Base-by-base conservation (phyloP, 1,284 basidiomycete species). In the Pholiota adiposa region DNA sequence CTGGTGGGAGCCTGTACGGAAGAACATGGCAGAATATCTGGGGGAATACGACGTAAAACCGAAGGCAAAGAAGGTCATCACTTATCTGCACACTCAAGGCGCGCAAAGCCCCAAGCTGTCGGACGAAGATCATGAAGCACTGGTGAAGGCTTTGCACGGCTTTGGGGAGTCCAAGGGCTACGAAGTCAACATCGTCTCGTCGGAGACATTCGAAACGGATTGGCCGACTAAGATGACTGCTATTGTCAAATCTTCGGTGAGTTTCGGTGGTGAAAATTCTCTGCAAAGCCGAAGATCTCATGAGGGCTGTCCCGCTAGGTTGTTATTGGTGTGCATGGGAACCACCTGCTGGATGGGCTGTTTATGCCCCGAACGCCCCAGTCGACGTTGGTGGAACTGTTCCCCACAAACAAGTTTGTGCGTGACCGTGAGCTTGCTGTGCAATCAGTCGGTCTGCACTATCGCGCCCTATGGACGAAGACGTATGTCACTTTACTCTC, bases 341-440 rank as follows among this genome's bases (percentile, higher is more conserved):
- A 82, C 55, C 88, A 92, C 54, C 80, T 95, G 44, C 80, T 90
- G 46, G 90, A 94, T 67, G 75, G 84, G 44, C 72, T 90, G 7
- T 94, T 88, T 76, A 87, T 94, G 83, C 82, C 82, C 44, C 85
- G 84, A 1, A 81, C 82, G 11, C 71, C 76, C 3, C 78, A 79
- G 36, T 75, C 85, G n/a, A 83, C 84, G 2, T 69, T 90, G 27
- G 86, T 96, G 77, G 94, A 96, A 74, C 83, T 96, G 71, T 95
- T 94, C 77, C 89, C 87, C 16, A 74, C 83, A 29, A 81, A 83
- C 3, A 82, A 82, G n/a, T 95, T 92, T 71, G 80, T 83, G n/a
- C 81, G 82, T 51, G 90, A 94, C 68, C 84, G 86, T 65, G 85
- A 89, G 69, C 69, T 82, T 49, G 78, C 87, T n/a, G 78, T 86